Evolutionary conservation across 2,329 filamentous ascomycete genomes (phyloP).

Genomic region (Periglandula ipomoeae): DNA sequence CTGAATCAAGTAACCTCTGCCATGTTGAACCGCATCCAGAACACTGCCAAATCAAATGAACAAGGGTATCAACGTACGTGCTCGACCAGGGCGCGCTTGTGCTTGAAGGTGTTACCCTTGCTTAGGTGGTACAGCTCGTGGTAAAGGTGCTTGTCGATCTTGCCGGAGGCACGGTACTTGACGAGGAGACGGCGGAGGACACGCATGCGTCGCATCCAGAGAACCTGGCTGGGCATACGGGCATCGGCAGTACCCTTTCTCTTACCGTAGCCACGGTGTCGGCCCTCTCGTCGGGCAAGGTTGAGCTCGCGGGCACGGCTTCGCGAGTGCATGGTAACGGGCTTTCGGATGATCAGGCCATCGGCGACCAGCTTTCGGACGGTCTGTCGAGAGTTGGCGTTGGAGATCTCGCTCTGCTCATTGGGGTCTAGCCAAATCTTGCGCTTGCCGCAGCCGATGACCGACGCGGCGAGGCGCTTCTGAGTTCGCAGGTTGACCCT

Average conservation of each 20-base stretch:
- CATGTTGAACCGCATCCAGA: neutral
- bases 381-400: slow-evolving; percentile 99
- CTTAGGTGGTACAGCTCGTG: slow-evolving; percentile 99
- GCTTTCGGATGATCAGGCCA: slow-evolving; percentile 99
- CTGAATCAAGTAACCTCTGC: neutral
- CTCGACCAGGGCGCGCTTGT: slow-evolving; percentile 99
- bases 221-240: slow-evolving; percentile 95
- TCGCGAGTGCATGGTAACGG: slow-evolving; percentile 99
- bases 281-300: slow-evolving; percentile 86
- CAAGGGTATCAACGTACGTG: slow-evolving; percentile 64
- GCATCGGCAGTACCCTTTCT: slow-evolving; percentile 99
- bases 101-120: slow-evolving; percentile 99
- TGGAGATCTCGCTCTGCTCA: slow-evolving; percentile 98
- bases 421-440: slow-evolving; percentile 99
- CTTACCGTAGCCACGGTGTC: slow-evolving; percentile 99
- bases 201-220: slow-evolving; percentile 99
- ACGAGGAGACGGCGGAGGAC: slow-evolving; percentile 97
- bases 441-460: slow-evolving; percentile 98
- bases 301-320: slow-evolving; percentile 91
- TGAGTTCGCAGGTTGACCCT: slow-evolving; percentile 99
- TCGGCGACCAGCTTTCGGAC: slow-evolving; percentile 99
- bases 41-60: neutral
- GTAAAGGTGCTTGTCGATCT: slow-evolving; percentile 99
- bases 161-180: slow-evolving; percentile 99
- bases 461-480: slow-evolving; percentile 98